These are phyloP conservation scores for Pouteria campechiana DNA, from an alignment of 179 eudicot species.

Conservation along the genomic window DNA sequence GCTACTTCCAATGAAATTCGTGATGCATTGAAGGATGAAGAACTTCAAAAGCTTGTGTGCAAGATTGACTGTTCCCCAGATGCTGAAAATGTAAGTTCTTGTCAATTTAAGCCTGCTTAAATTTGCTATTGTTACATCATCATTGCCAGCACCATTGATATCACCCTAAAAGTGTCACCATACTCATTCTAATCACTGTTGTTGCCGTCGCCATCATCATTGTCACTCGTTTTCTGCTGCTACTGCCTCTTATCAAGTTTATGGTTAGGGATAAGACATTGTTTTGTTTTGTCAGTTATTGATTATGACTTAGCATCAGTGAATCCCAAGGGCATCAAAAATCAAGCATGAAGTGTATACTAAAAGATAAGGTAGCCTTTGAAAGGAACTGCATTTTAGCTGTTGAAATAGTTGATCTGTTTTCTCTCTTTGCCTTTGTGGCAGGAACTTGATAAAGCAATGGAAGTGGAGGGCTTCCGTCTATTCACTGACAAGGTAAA, in stretches of 20 bases:
- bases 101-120: not conserved
- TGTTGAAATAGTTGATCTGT: not conserved
- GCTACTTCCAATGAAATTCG: slow-evolving; percentile 62
- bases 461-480: slow-evolving; percentile 52
- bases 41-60: slow-evolving; percentile 43
- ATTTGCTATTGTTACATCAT: not conserved
- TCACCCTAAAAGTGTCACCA: not conserved
- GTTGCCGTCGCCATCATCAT: no score
- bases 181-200: no score
- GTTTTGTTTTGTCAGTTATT: no score
- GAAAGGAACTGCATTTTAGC: no score
- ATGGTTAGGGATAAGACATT: no score
- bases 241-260: no score
- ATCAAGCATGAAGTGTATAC: no score
- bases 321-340: no score
- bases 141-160: not conserved
- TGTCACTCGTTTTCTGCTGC: no score
- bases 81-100: slow-evolving; percentile 49
- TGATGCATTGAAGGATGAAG: slow-evolving; percentile 53
- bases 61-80: slow-evolving; percentile 40
- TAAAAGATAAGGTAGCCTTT: no score
- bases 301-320: no score
- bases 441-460: slow-evolving; percentile 67
- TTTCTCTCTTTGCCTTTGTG: not conserved
- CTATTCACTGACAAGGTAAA: slow-evolving; percentile 57